These are phyloP conservation scores for Carex littledalei DNA, from an alignment of 176 grass and related monocot species.

Conservation along the genomic window DNA sequence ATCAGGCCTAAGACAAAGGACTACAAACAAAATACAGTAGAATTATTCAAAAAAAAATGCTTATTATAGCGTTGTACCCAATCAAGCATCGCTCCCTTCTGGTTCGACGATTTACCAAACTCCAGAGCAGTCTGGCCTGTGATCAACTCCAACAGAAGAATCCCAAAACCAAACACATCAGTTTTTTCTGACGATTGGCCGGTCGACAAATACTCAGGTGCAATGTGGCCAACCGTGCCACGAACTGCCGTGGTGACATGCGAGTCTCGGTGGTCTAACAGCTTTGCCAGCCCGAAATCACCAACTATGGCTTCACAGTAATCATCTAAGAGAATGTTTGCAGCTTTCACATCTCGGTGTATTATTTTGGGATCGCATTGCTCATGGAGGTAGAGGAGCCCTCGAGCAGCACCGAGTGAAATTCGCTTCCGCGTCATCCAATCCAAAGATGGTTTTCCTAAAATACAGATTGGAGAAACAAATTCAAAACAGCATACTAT, in stretches of 20 bases:
- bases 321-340: constrained; percentile 84
- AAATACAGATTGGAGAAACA: constrained; percentile 2
- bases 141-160: constrained; percentile 82
- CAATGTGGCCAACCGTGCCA: constrained; percentile 93
- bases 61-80: constrained; percentile 48
- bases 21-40: not conserved
- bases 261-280: constrained; percentile 78
- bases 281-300: constrained; percentile 89
- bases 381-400: constrained; percentile 89
- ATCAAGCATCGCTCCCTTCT: constrained; percentile 95
- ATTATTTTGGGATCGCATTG: constrained; percentile 99
- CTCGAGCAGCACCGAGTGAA: constrained; percentile 76
- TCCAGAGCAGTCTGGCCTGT: constrained; percentile 77
- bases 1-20: not conserved
- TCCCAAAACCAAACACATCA: constrained; percentile 94
- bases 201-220: constrained; percentile 88
- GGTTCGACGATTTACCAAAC: constrained; percentile 83
- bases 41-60: not conserved
- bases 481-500: not conserved
- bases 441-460: constrained; percentile 82
- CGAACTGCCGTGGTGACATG: constrained; percentile 87
- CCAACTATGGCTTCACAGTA: constrained; percentile 82
- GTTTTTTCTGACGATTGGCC: constrained; percentile 95
- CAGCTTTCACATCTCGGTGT: constrained; percentile 92
- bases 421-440: constrained; percentile 87